A percentile compares a stretch with the other conserved stretches of the same genome.
These are phyloP conservation scores for Boletales sp. DNA, from an alignment of 768 basidiomycete genomes.

Conservation along the genomic window DNA sequence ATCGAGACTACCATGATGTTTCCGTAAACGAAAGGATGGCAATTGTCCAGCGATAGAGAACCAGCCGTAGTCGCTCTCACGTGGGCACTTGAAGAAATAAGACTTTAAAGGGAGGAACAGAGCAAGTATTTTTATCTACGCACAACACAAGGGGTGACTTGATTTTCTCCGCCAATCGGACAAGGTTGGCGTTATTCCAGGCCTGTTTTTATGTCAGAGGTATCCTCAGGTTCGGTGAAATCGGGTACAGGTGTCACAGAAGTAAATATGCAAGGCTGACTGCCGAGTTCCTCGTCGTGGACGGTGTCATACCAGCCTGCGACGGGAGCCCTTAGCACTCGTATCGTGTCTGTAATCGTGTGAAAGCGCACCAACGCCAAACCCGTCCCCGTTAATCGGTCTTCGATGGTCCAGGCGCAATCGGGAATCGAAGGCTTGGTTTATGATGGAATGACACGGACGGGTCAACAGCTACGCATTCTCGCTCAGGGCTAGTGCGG, in stretches of 20 bases:
- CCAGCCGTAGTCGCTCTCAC: conserved; percentile 94
- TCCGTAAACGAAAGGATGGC: conserved; percentile 91
- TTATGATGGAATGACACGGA: conserved; percentile 94
- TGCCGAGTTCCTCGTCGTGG: conserved; percentile 77
- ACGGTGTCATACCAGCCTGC: conserved; percentile 93
- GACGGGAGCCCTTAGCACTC: neutral
- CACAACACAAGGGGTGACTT: conserved; percentile 94
- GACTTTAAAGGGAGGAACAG: neutral
- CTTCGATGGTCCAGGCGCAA: conserved; percentile 75
- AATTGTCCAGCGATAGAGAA: conserved; percentile 88
- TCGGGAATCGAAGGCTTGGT: conserved; percentile 94
- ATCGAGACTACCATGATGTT: conserved; percentile 74
- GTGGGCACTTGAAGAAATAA: conserved; percentile 56
- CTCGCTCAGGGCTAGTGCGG: neutral
- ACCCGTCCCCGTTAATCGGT: conserved; percentile 95
- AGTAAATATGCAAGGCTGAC: conserved; percentile 93
- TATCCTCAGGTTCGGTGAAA: neutral
- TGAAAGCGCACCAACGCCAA: conserved; percentile 76
- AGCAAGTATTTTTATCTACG: conserved; percentile 24
- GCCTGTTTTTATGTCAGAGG: conserved; percentile 50
- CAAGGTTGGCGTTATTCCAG: conserved; percentile 94
- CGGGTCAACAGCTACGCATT: conserved; percentile 73
- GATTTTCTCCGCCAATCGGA: conserved; percentile 94
- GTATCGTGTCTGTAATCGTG: neutral
- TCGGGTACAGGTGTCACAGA: conserved; percentile 81